Evolutionary conservation across 2,329 filamentous ascomycete species (phyloP), one percentile per base, ranked within the genome.

Genomic region (Fusarium humuli): DNA sequence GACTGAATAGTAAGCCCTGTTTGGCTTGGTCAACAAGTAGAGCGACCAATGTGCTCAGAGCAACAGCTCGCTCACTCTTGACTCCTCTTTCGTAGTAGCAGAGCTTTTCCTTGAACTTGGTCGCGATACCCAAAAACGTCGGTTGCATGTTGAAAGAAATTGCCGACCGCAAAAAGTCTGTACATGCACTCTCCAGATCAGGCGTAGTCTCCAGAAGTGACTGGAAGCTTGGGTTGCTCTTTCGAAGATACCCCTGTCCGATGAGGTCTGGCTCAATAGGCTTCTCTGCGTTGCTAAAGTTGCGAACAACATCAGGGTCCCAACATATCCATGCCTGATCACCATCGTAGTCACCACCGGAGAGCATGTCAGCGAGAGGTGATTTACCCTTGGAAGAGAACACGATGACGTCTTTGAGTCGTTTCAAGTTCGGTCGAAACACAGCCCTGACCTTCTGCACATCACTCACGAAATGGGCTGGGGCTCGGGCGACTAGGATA

Each of bases 271-370:
- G 79, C 11, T 70, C 59, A 0, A 54, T 4, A 4, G 75, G 75
- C 3, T 74, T 69, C 0, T 73, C n/a, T 0, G 88, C 87, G 61
- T 92, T 94, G 7, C 74, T 70, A 70, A 95, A 95, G n/a, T 88
- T 88, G 7, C 81, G 72, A 0, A 93, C 91, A 5, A 96, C 84
- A 0, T 81, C 78, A 0, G 83, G 81, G 29, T 94, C 91, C 91
- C 91, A 95, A 73, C 91, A 93, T 0, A 93, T 80, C 91, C 92
- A 94, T 7, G 92, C 88, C n/a, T 82, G 85, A 67, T 96, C 93
- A 0, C 93, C 93, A 70, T 95, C 92, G 67, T 94, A 95, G 73
- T 95, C 93, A 1, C 93, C 93, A 0, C 93, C 93, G 2, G 92
- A 93, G 0, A 95, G 82, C 72, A 90, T 90, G 11, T 88, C 86